These are phyloP conservation scores for Penicillium rolfsii DNA, from an alignment of 2,329 filamentous ascomycete genomes.

Conservation along the genomic window DNA sequence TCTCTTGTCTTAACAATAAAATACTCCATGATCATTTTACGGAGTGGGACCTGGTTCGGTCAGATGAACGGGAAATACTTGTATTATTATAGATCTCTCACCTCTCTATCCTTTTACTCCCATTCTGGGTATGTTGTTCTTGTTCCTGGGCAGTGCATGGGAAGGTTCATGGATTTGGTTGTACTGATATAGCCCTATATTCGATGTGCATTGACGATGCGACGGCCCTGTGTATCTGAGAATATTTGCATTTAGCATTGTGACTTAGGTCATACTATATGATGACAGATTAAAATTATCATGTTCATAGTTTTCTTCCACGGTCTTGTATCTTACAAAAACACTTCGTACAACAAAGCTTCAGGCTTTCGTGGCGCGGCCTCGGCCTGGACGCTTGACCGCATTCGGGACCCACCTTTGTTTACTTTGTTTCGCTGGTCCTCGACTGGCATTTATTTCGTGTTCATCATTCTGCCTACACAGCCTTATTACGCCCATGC, in stretches of 20 bases:
- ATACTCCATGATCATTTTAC: constrained; percentile 32
- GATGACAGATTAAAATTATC: neutral
- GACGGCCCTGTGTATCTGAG: constrained; percentile 22
- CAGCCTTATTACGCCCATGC: constrained; percentile 12
- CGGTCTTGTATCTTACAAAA: neutral
- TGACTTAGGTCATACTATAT: constrained; percentile 20
- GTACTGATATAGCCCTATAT: constrained; percentile 37
- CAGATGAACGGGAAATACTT: constrained; percentile 37
- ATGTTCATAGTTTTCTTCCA: neutral
- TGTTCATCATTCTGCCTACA: constrained; percentile 5
- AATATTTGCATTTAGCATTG: constrained; percentile 22
- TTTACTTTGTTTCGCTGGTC: constrained; percentile 32
- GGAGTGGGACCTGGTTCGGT: constrained; percentile 27
- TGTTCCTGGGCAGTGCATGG: constrained; percentile 37
- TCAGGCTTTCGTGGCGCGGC: neutral
- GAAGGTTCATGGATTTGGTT: constrained; percentile 38
- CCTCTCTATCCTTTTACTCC: constrained; percentile 37
- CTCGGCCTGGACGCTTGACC: constrained; percentile 23
- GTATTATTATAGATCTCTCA: constrained; percentile 41
- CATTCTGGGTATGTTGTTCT: constrained; percentile 27
- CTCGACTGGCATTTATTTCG: constrained; percentile 2
- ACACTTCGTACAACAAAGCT: neutral
- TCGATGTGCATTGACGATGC: constrained; percentile 32
- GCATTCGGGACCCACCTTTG: constrained; percentile 29
- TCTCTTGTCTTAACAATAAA: constrained; percentile 36